A percentile compares a stretch with the other conserved stretches of the same genome.
Evolutionary conservation across 805 yeast genomes (phyloP).

Genomic region (Candida suzukii): DNA sequence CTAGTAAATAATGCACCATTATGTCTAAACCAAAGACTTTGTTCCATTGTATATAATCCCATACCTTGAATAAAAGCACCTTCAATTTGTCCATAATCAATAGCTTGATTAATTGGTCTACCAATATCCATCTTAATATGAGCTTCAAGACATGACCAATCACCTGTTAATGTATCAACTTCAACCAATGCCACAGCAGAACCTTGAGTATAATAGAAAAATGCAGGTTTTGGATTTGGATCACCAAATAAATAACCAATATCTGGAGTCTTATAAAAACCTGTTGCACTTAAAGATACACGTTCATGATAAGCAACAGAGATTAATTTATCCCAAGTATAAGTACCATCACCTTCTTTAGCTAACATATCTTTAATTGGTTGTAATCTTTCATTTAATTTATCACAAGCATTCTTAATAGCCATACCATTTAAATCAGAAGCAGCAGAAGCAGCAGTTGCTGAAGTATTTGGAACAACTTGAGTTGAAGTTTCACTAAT

Average conservation of each 20-base stretch:
- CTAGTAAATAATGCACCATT: slow-evolving; percentile 36
- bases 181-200: slow-evolving; percentile 35
- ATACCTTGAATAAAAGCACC: slow-evolving; percentile 45
- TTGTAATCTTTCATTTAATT: slow-evolving; percentile 31
- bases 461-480: slow-evolving; percentile 39
- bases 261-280: slow-evolving; percentile 43
- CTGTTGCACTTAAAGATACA: slow-evolving; percentile 39
- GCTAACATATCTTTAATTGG: slow-evolving; percentile 32
- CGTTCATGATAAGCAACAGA: slow-evolving; percentile 37
- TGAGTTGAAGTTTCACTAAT: slow-evolving; percentile 41
- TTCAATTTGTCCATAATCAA: slow-evolving; percentile 44
- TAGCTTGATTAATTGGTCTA: slow-evolving; percentile 40
- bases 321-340: slow-evolving; percentile 34
- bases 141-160: slow-evolving; percentile 34
- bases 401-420: slow-evolving; percentile 38
- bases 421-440: slow-evolving; percentile 45
- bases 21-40: slow-evolving; percentile 35
- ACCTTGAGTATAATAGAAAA: slow-evolving; percentile 41
- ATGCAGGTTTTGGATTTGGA: slow-evolving; percentile 37
- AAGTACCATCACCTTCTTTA: too few species aligned
- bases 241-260: slow-evolving; percentile 36
- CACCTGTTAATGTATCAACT: slow-evolving; percentile 41
- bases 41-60: slow-evolving; percentile 42
- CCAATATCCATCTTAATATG: slow-evolving; percentile 44
- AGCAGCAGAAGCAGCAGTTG: slow-evolving; percentile 44